These are phyloP conservation scores for Cytauxzoon felis DNA, from an alignment of 169 alveolate genomes.

Conservation along the genomic window DNA sequence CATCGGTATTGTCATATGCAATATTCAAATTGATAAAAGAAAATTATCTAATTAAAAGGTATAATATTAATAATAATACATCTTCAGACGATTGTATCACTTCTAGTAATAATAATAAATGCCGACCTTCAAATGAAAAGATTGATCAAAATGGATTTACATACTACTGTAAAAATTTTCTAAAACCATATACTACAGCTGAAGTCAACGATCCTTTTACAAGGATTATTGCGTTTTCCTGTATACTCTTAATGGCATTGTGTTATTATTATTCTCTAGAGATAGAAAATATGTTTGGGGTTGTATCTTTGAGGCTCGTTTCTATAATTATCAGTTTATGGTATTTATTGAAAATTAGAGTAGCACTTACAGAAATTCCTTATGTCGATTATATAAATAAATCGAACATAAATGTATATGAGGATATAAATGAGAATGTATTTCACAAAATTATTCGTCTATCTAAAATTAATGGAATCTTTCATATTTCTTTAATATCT, in stretches of 20 bases:
- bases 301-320: not conserved
- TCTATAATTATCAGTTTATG: not conserved
- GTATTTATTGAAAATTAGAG: not conserved
- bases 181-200: not conserved
- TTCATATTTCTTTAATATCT: not conserved
- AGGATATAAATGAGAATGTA: not conserved
- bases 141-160: no score
- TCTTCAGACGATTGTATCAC: no score
- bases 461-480: constrained; percentile 1
- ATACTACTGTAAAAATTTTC: no score
- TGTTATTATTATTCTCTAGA: not conserved
- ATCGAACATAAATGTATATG: not conserved
- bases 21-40: no score
- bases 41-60: no score
- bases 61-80: no score
- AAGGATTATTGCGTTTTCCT: not conserved
- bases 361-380: constrained; percentile 4
- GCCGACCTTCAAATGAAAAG: no score
- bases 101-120: no score
- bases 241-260: not conserved
- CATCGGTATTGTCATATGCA: no score
- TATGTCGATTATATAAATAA: not conserved
- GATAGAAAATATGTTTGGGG: not conserved
- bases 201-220: not conserved
- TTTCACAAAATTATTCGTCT: not conserved